A percentile compares a stretch with the other conserved stretches of the same genome.
These are phyloP conservation scores for Penicillium crystallinum DNA, from an alignment of 495 filamentous ascomycete genomes.

Conservation along the genomic window DNA sequence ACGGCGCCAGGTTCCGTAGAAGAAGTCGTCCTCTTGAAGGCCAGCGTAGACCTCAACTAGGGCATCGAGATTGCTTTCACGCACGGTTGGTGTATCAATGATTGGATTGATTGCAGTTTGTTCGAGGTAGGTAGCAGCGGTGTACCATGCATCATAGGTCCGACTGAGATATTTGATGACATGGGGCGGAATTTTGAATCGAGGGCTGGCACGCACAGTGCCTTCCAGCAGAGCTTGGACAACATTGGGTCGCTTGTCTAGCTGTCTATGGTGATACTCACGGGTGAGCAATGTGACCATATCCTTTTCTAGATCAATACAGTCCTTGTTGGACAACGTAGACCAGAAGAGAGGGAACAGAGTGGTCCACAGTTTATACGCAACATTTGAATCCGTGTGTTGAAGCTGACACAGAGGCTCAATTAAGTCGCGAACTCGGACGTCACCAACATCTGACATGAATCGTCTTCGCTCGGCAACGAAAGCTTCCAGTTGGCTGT, in stretches of 20 bases:
- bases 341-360: slow-evolving; percentile 95
- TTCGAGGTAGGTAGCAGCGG: slow-evolving; percentile 76
- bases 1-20: slow-evolving; percentile 95
- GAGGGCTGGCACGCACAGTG: slow-evolving; percentile 70
- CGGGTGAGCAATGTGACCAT: slow-evolving; percentile 82
- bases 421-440: slow-evolving; percentile 79
- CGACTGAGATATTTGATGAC: slow-evolving; percentile 89
- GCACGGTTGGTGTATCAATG: slow-evolving; percentile 73
- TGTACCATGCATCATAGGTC: slow-evolving; percentile 95
- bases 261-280: slow-evolving; percentile 88
- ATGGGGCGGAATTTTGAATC: slow-evolving; percentile 89
- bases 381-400: slow-evolving; percentile 73
- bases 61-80: slow-evolving; percentile 93
- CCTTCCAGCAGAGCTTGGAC: slow-evolving; percentile 86
- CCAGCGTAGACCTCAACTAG: slow-evolving; percentile 84
- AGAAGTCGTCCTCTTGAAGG: slow-evolving; percentile 91
- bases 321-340: slow-evolving; percentile 77
- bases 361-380: slow-evolving; percentile 83
- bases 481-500: slow-evolving; percentile 75
- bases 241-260: slow-evolving; percentile 92
- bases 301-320: slow-evolving; percentile 84
- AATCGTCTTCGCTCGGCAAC: slow-evolving; percentile 77
- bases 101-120: slow-evolving; percentile 75
- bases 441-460: slow-evolving; percentile 70
- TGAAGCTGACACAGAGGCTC: slow-evolving; percentile 93